Conservation (phyloP, 371 early-diverging fungal species). For the Funneliformis caledonium region DNA sequence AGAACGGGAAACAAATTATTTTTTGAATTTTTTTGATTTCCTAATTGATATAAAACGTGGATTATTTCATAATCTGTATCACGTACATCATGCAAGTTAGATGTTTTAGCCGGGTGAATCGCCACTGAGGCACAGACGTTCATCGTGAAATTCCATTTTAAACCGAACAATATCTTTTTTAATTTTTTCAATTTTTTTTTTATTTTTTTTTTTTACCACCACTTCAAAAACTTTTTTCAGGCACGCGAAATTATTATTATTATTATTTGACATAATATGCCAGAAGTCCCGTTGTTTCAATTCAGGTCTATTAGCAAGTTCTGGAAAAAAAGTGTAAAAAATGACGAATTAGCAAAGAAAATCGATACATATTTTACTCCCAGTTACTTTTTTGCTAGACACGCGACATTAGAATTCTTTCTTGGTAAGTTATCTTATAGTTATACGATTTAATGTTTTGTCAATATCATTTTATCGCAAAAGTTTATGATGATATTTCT, state of each 20-base stretch:
- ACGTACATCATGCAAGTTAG: no score
- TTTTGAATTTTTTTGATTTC: neutral
- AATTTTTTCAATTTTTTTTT: no score
- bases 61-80: no score
- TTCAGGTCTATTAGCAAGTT: neutral
- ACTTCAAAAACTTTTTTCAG: neutral
- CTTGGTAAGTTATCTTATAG: constrained; percentile 12
- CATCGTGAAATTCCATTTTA: no score
- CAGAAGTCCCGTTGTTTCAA: neutral
- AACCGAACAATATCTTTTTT: no score
- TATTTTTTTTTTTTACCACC: neutral
- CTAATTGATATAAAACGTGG: neutral
- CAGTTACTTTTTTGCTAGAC: neutral
- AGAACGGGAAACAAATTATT: neutral
- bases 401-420: constrained; percentile 13
- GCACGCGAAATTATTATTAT: neutral
- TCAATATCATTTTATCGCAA: no score
- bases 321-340: constrained; percentile 5
- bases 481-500: no score
- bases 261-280: neutral
- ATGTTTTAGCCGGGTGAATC: no score
- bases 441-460: neutral
- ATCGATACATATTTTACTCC: constrained; percentile 12
- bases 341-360: neutral
- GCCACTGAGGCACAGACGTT: no score